Conservation (phyloP, 2,329 filamentous ascomycete species). For the Lasiodiplodia theobromae region DNA sequence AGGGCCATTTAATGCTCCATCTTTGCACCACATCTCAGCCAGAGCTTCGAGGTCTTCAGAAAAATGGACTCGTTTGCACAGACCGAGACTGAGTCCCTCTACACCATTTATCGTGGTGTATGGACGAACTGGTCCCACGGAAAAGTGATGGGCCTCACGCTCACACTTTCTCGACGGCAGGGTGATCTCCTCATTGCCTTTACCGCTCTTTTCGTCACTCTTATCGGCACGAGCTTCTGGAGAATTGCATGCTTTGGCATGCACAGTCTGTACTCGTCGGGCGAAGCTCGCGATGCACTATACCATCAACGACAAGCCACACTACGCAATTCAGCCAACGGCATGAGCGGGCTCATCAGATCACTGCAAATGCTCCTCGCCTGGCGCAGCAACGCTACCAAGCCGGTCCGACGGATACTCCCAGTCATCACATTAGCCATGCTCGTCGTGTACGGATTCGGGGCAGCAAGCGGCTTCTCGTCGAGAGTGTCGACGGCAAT, state of each 20-base stretch:
- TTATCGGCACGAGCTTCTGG: constrained; percentile 40
- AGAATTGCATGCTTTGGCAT: constrained; percentile 39
- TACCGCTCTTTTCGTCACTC: constrained; percentile 33
- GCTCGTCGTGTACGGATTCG: constrained; percentile 37
- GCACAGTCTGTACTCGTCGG: constrained; percentile 36
- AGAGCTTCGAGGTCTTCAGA: not conserved
- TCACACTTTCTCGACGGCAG: constrained; percentile 33
- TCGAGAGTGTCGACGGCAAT: constrained; percentile 41
- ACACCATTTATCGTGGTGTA: constrained; percentile 33
- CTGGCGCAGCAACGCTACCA: constrained; percentile 32
- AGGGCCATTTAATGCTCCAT: not conserved
- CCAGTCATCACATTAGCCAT: constrained; percentile 37
- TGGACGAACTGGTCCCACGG: constrained; percentile 35
- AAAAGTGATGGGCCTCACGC: constrained; percentile 32
- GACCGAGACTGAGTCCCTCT: not conserved
- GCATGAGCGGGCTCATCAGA: constrained; percentile 31
- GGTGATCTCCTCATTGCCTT: constrained; percentile 38
- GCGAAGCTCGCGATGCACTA: constrained; percentile 37
- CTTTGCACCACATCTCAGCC: not conserved
- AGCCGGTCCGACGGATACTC: constrained; percentile 28
- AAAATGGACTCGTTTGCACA: not conserved
- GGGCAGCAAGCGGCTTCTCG: constrained; percentile 42
- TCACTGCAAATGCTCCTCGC: constrained; percentile 19
- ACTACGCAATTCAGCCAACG: constrained; percentile 42
- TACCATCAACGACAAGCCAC: constrained; percentile 45